Base-by-base conservation (phyloP, 140 eudicot species). In the Senecio squalidus region DNA sequence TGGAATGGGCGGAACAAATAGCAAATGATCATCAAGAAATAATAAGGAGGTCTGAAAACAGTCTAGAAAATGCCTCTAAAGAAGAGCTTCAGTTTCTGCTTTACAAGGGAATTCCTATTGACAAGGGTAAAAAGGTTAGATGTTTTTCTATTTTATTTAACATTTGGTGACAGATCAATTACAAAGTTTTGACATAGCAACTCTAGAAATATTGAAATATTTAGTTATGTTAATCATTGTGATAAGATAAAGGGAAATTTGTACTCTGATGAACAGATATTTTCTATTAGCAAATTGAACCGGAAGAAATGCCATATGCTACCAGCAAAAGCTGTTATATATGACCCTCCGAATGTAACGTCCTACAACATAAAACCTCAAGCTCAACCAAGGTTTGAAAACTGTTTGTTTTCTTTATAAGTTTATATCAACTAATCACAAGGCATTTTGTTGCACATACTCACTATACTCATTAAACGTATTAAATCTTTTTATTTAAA, bases 81-180 rank as follows among this genome's bases (percentile, higher is more conserved):
- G 51, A 22, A 4, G 51, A 58, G 64, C 34, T 38, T n/a, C 38
- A 39, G 22, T 39, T 39, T 1, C 50, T 39, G 8, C 64, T 58
- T 58, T 58, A 6, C 6, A 23, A 34, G n/a, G 64, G 64, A 58
- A 36, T 58, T 58, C 34, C 23, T 23, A 58, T 58, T 6, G 51
- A 58, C 64, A 38, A 38, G 6, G 64, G 64, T 58, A 50, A 58
- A 58, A 58, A 38, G 64, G 64, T 39, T 6, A 6, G 15, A 20
- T 58, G 3, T 6, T 26, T 38, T 36, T 16, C 30, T 58, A 9
- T 13, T 51, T 23, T 27, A 24, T 50, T 3, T 11, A 21, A n/a
- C n/a, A n/a, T n/a, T n/a, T n/a, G n/a, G n/a, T n/a, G n/a, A n/a
- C n/a, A n/a, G 21, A 48, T 0, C 10, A 33, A 33, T 33, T 1